Conservation (phyloP, 2,329 filamentous ascomycete genomes). For the Gyromitra esculenta region DNA sequence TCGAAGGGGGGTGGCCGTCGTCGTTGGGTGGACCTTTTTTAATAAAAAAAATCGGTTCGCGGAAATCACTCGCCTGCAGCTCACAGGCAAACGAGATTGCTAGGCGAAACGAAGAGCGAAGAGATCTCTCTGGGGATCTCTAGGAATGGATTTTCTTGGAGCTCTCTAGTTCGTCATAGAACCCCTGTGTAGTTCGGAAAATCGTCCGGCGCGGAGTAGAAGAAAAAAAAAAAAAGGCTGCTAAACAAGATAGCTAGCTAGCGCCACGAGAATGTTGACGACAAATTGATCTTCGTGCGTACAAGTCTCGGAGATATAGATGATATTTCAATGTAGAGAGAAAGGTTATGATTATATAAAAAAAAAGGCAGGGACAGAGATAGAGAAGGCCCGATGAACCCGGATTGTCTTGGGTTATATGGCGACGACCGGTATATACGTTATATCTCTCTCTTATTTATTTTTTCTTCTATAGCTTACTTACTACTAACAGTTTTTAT, state of each 20-base stretch:
- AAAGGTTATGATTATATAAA: not conserved
- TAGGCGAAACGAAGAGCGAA: conserved; percentile 1
- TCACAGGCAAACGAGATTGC: conserved; percentile 38
- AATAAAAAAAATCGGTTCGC: conserved; percentile 18
- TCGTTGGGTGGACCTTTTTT: conserved; percentile 6
- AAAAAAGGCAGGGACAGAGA: conserved; percentile 15
- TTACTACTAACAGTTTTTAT: not conserved
- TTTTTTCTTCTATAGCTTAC: conserved; percentile 4
- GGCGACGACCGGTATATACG: conserved; percentile 24
- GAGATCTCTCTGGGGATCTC: conserved; percentile 32
- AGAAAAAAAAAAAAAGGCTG: not conserved
- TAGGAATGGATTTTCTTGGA: conserved; percentile 16
- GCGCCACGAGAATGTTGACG: not conserved
- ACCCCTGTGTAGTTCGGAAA: conserved; percentile 22
- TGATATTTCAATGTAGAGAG: conserved; percentile 17
- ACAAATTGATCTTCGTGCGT: conserved; percentile 11
- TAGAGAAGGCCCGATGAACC: conserved; percentile 41
- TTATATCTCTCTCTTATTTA: conserved; percentile 22
- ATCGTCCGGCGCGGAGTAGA: conserved; percentile 9
- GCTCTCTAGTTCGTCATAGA: conserved; percentile 22
- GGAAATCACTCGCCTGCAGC: conserved; percentile 27
- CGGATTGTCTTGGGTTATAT: conserved; percentile 34
- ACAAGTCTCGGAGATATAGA: conserved; percentile 22
- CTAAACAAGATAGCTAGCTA: conserved; percentile 9
- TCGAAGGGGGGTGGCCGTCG: not conserved